Percentiles rank a stretch among this genome's conserved stretches.
Evolutionary conservation across 163 green algal species (phyloP).

Genomic region (Scenedesmus sp.): DNA sequence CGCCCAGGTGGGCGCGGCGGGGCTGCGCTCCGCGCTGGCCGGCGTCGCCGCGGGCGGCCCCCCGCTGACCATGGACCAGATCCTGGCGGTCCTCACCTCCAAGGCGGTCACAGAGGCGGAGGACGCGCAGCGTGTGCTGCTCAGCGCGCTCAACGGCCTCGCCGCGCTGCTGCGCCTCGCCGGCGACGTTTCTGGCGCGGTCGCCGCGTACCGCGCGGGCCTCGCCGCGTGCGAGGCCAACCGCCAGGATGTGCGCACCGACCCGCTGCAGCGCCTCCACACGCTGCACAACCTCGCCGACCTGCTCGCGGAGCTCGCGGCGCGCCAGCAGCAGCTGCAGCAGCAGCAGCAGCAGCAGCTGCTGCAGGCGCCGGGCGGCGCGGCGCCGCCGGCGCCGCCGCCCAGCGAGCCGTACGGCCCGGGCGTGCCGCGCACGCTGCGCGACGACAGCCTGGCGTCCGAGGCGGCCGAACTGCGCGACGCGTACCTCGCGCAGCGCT

Average conservation of each 20-base stretch:
- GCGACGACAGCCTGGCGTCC: constrained; percentile 61
- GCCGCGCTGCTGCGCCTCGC: constrained; percentile 77
- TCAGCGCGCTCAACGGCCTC: constrained; percentile 86
- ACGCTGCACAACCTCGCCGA: constrained; percentile 85
- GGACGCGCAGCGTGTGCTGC: constrained; percentile 85
- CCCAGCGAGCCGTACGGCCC: background rate
- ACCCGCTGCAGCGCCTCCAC: constrained; percentile 92
- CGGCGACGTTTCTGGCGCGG: constrained; percentile 54
- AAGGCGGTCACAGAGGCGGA: constrained; percentile 86
- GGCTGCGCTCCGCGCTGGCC: constrained; percentile 39
- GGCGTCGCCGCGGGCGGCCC: constrained; percentile 18
- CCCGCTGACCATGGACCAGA: constrained; percentile 86
- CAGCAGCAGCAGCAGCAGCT: background rate
- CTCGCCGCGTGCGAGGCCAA: constrained; percentile 65
- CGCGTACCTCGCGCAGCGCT: constrained; percentile 63
- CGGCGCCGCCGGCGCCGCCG: no score
- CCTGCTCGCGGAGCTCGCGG: constrained; percentile 37
- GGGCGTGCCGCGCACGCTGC: constrained; percentile 67
- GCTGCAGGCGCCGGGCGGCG: background rate
- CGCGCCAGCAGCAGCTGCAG: constrained; percentile 23
- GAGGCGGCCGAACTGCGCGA: constrained; percentile 58
- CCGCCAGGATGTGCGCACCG: constrained; percentile 54
- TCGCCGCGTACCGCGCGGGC: constrained; percentile 76
- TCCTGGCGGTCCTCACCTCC: constrained; percentile 74
- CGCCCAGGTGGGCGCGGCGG: constrained; percentile 64